phyloP scores from a whole-genome alignment of 78 protist species.

The Dictyostelium capitatum region DNA sequence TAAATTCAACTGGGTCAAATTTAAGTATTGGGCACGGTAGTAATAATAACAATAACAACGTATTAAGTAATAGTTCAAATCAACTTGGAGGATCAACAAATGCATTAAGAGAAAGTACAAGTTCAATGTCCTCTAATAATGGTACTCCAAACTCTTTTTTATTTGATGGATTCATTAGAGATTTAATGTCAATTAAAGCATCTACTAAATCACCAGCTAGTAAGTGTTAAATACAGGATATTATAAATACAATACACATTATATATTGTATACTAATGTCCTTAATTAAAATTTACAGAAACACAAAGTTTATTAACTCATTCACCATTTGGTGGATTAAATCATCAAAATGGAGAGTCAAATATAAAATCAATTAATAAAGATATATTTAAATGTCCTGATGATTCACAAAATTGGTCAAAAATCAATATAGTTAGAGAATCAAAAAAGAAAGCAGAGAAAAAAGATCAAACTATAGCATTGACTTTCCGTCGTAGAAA shows the following conservation, averaged over 20 bases:
- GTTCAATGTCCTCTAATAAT: not conserved
- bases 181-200: constrained; percentile 43
- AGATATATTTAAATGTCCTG: constrained; percentile 65
- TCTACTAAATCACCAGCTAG: constrained; percentile 14
- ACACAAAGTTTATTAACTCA: constrained; percentile 47
- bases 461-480: constrained; percentile 41
- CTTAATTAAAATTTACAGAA: not conserved
- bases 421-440: constrained; percentile 59
- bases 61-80: constrained; percentile 15
- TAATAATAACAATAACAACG: not conserved
- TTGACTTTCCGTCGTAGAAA: constrained; percentile 52
- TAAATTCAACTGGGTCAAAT: constrained; percentile 6
- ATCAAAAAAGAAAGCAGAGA: constrained; percentile 49
- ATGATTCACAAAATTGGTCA: constrained; percentile 26
- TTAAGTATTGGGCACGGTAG: constrained; percentile 9
- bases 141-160: constrained; percentile 11
- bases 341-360: not conserved
- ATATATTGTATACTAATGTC: not conserved
- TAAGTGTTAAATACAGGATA: too few species aligned
- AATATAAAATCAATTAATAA: constrained; percentile 22
- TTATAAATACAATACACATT: not conserved
- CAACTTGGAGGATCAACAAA: constrained; percentile 18
- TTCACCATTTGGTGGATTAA: constrained; percentile 73
- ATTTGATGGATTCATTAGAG: constrained; percentile 63
- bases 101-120: constrained; percentile 32